These are phyloP conservation scores for Trametes cinnabarina DNA, from an alignment of 768 basidiomycete genomes.

Conservation along the genomic window DNA sequence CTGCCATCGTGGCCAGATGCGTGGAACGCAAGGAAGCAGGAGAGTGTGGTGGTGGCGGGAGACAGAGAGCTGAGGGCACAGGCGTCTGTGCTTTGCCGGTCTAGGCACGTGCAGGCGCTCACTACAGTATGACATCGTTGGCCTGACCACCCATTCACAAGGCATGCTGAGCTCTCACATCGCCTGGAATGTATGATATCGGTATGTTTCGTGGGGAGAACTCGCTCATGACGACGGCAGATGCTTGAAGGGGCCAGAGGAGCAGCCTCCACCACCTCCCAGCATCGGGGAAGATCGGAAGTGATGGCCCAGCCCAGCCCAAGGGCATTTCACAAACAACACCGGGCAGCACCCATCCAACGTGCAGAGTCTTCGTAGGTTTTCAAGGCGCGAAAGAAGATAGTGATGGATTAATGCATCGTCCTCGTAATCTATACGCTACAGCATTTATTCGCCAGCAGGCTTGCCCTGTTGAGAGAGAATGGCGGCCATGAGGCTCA, in stretches of 20 bases:
- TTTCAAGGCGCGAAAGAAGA: neutral
- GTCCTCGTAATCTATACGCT: slow-evolving; percentile 1
- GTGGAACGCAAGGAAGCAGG: neutral
- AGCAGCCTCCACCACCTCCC: neutral
- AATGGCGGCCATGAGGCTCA: neutral
- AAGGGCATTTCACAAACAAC: neutral
- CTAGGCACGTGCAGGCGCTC: slow-evolving; percentile 1
- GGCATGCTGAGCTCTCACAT: no score
- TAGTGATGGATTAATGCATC: slow-evolving; percentile 8
- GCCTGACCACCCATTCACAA: neutral
- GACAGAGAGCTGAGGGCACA: neutral
- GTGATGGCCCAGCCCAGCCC: neutral
- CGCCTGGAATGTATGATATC: no score
- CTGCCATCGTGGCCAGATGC: slow-evolving; percentile 28
- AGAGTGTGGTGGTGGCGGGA: neutral
- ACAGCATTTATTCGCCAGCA: slow-evolving; percentile 21
- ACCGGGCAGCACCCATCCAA: neutral
- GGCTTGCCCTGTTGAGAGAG: slow-evolving; percentile 26
- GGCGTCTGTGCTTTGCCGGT: neutral
- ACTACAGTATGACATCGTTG: neutral
- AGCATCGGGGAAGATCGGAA: neutral
- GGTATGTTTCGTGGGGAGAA: no score
- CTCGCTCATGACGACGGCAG: no score
- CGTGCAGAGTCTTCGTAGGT: no score
- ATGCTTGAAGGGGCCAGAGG: no score